Evolutionary conservation across 164 flowering plant species (phyloP), one percentile per base, ranked within the genome.

Genomic region (Kingdonia uniflora): DNA sequence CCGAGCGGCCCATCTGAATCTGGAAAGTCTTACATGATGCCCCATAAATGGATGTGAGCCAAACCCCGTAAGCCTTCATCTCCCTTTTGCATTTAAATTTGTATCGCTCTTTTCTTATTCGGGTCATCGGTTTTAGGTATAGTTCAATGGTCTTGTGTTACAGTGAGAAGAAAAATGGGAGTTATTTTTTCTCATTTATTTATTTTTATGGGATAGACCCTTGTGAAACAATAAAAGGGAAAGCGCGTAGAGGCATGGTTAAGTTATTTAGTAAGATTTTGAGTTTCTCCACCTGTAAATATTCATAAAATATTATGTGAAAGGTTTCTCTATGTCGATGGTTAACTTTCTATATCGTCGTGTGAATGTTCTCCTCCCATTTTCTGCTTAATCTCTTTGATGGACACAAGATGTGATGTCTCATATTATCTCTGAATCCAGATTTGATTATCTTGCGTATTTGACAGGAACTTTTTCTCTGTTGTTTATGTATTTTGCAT

Each of bases 1-100:
- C 53, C 16, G 2, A 42, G 43, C 22, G 59, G 66, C 48, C 55
- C 64, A n/a, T 59, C 49, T 19, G 64, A 59, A 33, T 55, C 44
- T 11, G 64, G 59, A 42, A 44, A 44, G 15, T 58, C 71, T 45
- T 21, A 16, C 43, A 17, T 10, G 26, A 24, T 57, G 58, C 62
- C n/a, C n/a, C n/a, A 42, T 45, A 58, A 54, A 38, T 75, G 72
- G 72, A 40, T 67, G 66, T 61, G 42, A 66, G 42, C 23, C 6
- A n/a, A 38, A 20, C 57, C 29, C 22, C n/a, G n/a, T 25, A 19
- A 25, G 19, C 52, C 17, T 35, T 53, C n/a, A 21, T 12, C 20
- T 44, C 25, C 17, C 26, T 22, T 24, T 40, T 16, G 20, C 42
- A 16, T 23, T 49, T 17, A 35, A 17, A 11, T 49, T 47, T 42